Base-by-base conservation (phyloP, 2,329 filamentous ascomycete species). In the Emergomyces africanus region DNA sequence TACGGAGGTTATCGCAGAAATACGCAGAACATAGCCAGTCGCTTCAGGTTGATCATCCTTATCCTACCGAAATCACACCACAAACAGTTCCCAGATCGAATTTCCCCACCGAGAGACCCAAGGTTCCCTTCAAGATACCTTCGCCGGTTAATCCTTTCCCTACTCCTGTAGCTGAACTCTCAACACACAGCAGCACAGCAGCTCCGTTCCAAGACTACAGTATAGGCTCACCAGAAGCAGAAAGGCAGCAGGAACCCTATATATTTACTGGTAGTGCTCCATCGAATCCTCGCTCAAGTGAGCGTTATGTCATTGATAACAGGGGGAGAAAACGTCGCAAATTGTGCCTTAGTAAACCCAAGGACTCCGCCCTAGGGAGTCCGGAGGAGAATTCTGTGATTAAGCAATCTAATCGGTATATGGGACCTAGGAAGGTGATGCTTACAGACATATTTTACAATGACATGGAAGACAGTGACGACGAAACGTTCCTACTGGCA, bases 1-100 rank as follows among this genome's bases (percentile, higher is more conserved):
- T 91, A 5, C 80, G 78, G 46, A 66, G 67, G 35, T 72, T 67
- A 51, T 88, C 85, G 57, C 64, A 63, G 1, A 75, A 73, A 41
- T 87, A 83, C 62, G 72, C 72, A 54, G 60, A 65, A 3, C 55
- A 61, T 55, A 53, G 10, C 41, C 61, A 12, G 57, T 55, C 18
- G 30, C 49, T 6, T 54, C 44, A 2, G 3, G 35, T 20, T 41
- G 48, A 39, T 23, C 46, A 46, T 54, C 28, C 20, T 57, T 44
- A 20, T 63, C 33, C 33, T 39, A 20, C 33, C 18, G 3, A 61
- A 39, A 54, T 60, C 35, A 55, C 15, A 33, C 61, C 55, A 12
- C 57, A 39, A 46, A 51, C 15, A 3, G 49, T 18, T 14, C 28
- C 50, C 30, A 28, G 18, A 14, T 44, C 25, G 15, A 44, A 14